These are phyloP conservation scores for Vaccinium corymbosum DNA, from an alignment of 148 eudicot genomes.

Conservation along the genomic window DNA sequence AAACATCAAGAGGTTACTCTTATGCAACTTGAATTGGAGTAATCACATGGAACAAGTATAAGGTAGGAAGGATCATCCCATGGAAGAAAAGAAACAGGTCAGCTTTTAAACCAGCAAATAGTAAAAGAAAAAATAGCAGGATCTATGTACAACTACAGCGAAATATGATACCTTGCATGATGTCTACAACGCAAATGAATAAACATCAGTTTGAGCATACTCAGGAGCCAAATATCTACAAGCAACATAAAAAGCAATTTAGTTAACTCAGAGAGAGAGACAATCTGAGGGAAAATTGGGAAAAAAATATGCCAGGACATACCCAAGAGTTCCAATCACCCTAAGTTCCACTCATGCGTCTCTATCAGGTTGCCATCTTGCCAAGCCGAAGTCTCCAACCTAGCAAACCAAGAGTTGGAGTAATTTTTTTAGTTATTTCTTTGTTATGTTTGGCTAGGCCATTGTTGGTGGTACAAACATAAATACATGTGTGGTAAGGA, in stretches of 20 bases:
- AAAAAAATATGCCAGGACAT: constrained; percentile 9
- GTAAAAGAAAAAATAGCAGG: not conserved
- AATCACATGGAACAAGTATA: not conserved
- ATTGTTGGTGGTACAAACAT: no score
- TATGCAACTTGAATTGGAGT: not conserved
- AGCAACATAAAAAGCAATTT: constrained; percentile 4
- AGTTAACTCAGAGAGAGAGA: not conserved
- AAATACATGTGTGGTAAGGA: no score
- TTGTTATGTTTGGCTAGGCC: no score
- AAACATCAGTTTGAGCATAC: constrained; percentile 39
- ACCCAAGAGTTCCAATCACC: constrained; percentile 38
- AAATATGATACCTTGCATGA: no score
- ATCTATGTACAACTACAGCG: not conserved
- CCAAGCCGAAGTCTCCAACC: constrained; percentile 40
- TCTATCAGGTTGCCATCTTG: constrained; percentile 42
- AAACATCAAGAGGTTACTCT: not conserved
- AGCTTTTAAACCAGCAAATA: not conserved
- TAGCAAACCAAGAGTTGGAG: not conserved
- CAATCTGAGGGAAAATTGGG: not conserved
- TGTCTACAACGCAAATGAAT: constrained; percentile 25
- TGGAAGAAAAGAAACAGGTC: not conserved
- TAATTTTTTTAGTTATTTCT: not conserved
- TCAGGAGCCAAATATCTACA: constrained; percentile 36
- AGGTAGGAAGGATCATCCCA: not conserved
- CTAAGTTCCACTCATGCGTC: constrained; percentile 29